Conservation (phyloP, 2,329 filamentous ascomycete genomes). For the Capronia epimyces region DNA sequence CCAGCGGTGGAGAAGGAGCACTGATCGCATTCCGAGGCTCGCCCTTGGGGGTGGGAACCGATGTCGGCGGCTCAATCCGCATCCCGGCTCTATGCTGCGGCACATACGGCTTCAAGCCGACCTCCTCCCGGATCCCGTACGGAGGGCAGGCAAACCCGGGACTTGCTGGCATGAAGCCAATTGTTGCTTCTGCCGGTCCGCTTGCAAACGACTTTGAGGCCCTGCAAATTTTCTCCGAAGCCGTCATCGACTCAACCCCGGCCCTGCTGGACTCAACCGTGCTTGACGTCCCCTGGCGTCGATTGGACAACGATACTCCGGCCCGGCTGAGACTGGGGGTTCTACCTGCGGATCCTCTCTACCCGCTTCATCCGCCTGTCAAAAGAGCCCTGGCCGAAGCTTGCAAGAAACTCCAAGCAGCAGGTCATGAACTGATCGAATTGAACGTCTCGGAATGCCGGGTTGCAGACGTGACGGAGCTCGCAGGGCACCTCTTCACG, state of each 20-base stretch:
- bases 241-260: constrained; percentile 24
- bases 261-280: constrained; percentile 29
- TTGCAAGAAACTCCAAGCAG: constrained; percentile 49
- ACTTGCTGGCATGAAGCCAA: constrained; percentile 26
- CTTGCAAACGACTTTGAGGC: constrained; percentile 30
- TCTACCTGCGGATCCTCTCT: constrained; percentile 43
- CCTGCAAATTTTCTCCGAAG: constrained; percentile 27
- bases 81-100: constrained; percentile 36
- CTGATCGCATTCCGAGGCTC: constrained; percentile 35
- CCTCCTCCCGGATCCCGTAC: constrained; percentile 32
- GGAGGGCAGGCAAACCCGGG: constrained; percentile 27
- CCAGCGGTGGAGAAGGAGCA: constrained; percentile 38
- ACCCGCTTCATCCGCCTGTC: constrained; percentile 50
- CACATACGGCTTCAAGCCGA: constrained; percentile 37
- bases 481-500: constrained; percentile 29
- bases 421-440: constrained; percentile 43
- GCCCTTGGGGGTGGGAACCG: constrained; percentile 33
- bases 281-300: constrained; percentile 30
- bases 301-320: constrained; percentile 11
- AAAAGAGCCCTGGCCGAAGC: constrained; percentile 43
- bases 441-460: constrained; percentile 16
- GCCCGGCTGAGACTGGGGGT: constrained; percentile 45
- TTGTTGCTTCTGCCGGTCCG: constrained; percentile 21
- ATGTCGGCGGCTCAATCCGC: constrained; percentile 37
- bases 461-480: constrained; percentile 21